Base-by-base conservation (phyloP, 2,329 filamentous ascomycete species). In the Pyrenochaeta sp. region DNA sequence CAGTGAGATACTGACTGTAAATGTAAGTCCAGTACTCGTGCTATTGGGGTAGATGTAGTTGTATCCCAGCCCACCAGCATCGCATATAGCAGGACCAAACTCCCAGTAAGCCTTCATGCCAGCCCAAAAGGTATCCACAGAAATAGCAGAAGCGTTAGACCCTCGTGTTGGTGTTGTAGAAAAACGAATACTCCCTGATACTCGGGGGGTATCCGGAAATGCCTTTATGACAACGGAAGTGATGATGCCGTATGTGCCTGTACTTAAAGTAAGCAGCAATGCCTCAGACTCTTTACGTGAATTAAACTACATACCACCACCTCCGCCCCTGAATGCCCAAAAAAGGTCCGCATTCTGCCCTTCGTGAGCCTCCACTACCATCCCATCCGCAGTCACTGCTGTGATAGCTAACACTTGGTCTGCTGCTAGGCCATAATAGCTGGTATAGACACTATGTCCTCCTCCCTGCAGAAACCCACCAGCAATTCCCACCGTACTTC, bases 381-480 rank as follows among this genome's bases (percentile, higher is more conserved):
- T 54, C 23, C 68, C 68, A 35, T 46, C 56, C 1, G 69, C 27
- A 2, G 64, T 61, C 9, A 67, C 60, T 14, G 70, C 45, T 45
- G 70, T 61, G 18, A 68, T 63, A 15, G 56, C 57, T 4, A 71
- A 53, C 11, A 69, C 63, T n/a, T 70, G 56, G 45, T 71, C 68
- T 2, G 67, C 69, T n/a, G 64, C 67, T 57, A 71, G 64, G 23
- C 68, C 69, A 54, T 80, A 80, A 27, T 78, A 63, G 33, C 76
- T 75, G 15, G 78, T 78, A 30, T 86, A 61, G 5, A 82, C 82
- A 9, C 79, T 81, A 67, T 86, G 82, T 0, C 84, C 84, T 21
- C 82, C 84, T 7, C 81, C 82, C 20, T 64, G 67, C 21, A 73
- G 68, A 56, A 71, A 78, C 4, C 75, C 67, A 12, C 68, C 68